A percentile compares a stretch with the other conserved stretches of the same genome.
Conservation (phyloP, 192 early-diverging fungal species). For the Podila verticillata region DNA sequence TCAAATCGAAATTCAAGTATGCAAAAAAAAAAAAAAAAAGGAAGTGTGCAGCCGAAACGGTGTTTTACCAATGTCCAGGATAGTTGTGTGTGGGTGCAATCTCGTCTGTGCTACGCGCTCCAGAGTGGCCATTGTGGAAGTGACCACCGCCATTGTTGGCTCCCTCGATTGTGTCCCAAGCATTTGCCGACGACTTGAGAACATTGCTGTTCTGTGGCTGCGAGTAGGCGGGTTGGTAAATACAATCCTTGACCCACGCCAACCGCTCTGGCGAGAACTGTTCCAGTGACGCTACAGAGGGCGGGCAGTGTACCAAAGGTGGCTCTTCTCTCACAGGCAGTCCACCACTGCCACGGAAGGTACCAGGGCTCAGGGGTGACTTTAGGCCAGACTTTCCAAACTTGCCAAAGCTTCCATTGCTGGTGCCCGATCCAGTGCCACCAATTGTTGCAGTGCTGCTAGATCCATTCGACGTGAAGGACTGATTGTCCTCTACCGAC, state of each 20-base stretch:
- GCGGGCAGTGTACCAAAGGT: conserved; percentile 36
- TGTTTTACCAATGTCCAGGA: neutral
- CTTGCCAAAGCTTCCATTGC: neutral
- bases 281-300: conserved; percentile 24
- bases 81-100: neutral
- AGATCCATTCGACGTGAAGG: conserved; percentile 38
- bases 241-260: conserved; percentile 28
- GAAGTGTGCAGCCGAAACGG: neutral
- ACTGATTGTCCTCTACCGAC: conserved; percentile 33
- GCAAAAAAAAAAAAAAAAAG: neutral
- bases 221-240: neutral
- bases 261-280: conserved; percentile 39
- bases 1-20: neutral
- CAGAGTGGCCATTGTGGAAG: neutral
- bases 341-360: neutral
- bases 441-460: neutral
- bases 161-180: conserved; percentile 33
- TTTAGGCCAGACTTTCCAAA: neutral
- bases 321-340: conserved; percentile 13
- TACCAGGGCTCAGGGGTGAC: neutral
- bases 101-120: neutral
- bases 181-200: conserved; percentile 8
- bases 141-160: neutral
- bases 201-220: neutral
- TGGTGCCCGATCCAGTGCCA: neutral